Conservation (phyloP, 257 asterid species). For the Scutellaria baicalensis region DNA sequence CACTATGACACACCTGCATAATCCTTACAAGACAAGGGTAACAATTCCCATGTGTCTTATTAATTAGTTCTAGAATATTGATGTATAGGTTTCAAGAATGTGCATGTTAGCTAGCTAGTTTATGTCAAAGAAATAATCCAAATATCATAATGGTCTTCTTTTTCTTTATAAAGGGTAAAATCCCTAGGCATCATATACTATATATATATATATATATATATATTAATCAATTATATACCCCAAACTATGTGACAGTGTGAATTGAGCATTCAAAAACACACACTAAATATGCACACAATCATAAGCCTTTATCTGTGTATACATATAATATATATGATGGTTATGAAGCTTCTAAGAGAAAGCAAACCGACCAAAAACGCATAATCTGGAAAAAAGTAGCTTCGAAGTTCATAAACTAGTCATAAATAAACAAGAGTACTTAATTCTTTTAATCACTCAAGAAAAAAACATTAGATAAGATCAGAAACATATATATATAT, state of each 20-base stretch:
- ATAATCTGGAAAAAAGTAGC: constrained; percentile 27
- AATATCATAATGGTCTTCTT: neutral
- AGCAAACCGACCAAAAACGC: constrained; percentile 28
- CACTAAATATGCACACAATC: neutral
- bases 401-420: constrained; percentile 28
- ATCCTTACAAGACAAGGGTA: neutral
- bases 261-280: neutral
- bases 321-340: neutral
- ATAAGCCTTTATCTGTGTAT: neutral
- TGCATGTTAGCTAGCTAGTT: neutral
- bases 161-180: neutral
- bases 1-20: constrained; percentile 9
- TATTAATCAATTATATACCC: neutral
- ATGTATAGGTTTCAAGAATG: neutral
- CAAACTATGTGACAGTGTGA: neutral
- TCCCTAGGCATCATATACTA: too few relatives aligned
- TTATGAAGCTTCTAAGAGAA: constrained; percentile 2
- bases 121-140: neutral
- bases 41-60: neutral
- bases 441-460: neutral
- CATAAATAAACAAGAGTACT: neutral
- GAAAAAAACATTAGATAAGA: neutral
- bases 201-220: too few relatives aligned
- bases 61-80: neutral
- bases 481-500: constrained; percentile 7